phyloP scores from a whole-genome alignment of 2,329 filamentous ascomycete genomes.

The Botrytis byssoidea region DNA sequence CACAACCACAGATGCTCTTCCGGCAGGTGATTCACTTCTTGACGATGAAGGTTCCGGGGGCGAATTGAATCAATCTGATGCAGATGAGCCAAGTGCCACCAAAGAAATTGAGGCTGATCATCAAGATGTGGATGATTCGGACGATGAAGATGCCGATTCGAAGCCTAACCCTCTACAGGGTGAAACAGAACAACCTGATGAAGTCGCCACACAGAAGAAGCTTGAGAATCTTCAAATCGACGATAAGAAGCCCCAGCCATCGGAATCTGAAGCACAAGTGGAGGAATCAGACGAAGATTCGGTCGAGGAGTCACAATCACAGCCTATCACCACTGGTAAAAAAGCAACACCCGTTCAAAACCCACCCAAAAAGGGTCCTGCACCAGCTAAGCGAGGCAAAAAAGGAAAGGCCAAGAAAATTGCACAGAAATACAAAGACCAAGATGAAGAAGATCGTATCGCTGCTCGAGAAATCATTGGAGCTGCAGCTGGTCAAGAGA shows the following conservation, averaged over 20 bases:
- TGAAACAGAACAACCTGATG: constrained; percentile 28
- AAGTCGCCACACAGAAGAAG: constrained; percentile 33
- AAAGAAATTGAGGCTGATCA: constrained; percentile 26
- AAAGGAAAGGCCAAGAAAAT: constrained; percentile 82
- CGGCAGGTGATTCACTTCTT: constrained; percentile 1
- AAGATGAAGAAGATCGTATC: constrained; percentile 89
- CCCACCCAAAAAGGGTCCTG: constrained; percentile 44
- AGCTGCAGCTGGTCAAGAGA: constrained; percentile 63
- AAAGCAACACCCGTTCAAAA: constrained; percentile 38
- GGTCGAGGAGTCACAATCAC: constrained; percentile 24
- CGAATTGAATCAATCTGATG: constrained; percentile 29
- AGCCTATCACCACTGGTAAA: constrained; percentile 25
- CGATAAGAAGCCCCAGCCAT: constrained; percentile 18
- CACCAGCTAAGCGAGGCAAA: constrained; percentile 66
- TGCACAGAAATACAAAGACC: constrained; percentile 84
- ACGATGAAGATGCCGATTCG: constrained; percentile 36
- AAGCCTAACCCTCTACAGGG: constrained; percentile 29
- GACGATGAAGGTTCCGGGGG: constrained; percentile 22
- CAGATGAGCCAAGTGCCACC: constrained; percentile 28
- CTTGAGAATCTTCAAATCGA: constrained; percentile 25
- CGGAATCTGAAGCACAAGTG: constrained; percentile 29
- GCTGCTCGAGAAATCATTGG: constrained; percentile 87
- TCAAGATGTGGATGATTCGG: constrained; percentile 29
- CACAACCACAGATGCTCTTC: neutral
- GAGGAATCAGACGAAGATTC: constrained; percentile 29